These are phyloP conservation scores for Astrephomene gubernaculifera DNA, from an alignment of 139 green algal genomes.

Conservation along the genomic window DNA sequence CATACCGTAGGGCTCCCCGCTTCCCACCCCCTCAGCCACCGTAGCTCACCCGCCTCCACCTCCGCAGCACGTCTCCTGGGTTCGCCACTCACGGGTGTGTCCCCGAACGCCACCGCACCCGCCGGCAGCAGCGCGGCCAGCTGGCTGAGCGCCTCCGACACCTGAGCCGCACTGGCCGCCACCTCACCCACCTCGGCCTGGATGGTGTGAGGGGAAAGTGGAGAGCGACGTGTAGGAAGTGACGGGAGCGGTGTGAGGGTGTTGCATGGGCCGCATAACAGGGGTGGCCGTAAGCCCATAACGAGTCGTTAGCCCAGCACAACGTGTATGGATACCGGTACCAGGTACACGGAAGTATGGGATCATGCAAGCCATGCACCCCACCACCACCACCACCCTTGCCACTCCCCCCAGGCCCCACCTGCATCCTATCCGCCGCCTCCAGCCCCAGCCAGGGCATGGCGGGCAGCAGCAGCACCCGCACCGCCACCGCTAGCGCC, in stretches of 20 bases:
- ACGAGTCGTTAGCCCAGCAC: too few species aligned
- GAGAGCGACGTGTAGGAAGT: background rate
- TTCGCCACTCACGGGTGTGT: conserved; percentile 4
- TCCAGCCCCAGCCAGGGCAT: conserved; percentile 54
- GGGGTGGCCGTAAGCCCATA: too few species aligned
- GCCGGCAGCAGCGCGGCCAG: conserved; percentile 30
- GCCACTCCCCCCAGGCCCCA: background rate
- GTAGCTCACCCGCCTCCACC: conserved; percentile 22
- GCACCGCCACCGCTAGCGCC: conserved; percentile 44
- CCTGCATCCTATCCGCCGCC: conserved; percentile 41
- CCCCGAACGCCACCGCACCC: conserved; percentile 27
- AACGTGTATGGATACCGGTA: too few species aligned
- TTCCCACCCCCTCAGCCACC: background rate
- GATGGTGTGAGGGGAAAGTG: background rate
- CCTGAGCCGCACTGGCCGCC: conserved; percentile 9
- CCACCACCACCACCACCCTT: background rate
- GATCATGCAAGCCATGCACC: too few species aligned
- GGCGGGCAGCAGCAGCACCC: conserved; percentile 44
- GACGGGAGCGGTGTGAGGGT: background rate
- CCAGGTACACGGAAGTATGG: too few species aligned
- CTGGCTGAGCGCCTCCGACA: background rate
- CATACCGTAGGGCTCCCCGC: background rate
- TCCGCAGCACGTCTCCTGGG: conserved; percentile 17
- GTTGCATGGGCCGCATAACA: too few species aligned
- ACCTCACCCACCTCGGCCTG: conserved; percentile 33